Evolutionary conservation across 2,329 filamentous ascomycete species (phyloP), one percentile per base, ranked within the genome.

Genomic region (Verticillium tricorpus): DNA sequence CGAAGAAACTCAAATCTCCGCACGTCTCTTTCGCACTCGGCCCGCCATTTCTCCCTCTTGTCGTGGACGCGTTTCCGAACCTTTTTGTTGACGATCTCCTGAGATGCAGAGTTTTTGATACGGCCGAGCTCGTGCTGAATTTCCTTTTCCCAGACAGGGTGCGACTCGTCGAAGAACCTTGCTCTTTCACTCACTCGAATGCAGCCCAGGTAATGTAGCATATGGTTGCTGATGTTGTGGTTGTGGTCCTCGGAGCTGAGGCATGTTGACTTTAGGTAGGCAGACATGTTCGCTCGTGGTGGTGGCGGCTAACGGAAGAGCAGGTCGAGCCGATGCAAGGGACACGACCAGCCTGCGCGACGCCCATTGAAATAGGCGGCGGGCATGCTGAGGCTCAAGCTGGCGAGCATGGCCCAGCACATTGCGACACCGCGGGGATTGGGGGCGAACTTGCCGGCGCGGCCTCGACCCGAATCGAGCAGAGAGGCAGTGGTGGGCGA

Each of bases 131-230:
- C 19, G 45, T 22, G 40, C n/a, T 52, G n/a, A 1, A 52, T 22
- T 52, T 52, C 45, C 19, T 52, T 52, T 6, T 7, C 45, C 45
- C 45, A 52, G 8, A 52, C 45, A 1, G n/a, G 19, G 22, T 52
- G 45, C 9, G 7, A 3, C 14, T 14, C 55, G 40, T 56, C n/a
- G 8, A 62, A n/a, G 34, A 62, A 62, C 1, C 35, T 6, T 5
- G 56, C 9, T 2, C 61, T 40, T 17, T 61, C 54, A 5, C 32
- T 25, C 12, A 61, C 57, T 14, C 58, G 19, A 12, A 62, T 62
- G 40, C 61, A 62, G 25, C 59, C 59, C 19, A 61, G 56, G 35
- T 62, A 62, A 2, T 62, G 61, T 3, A 25, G n/a, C 2, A 35
- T 19, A 6, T 54, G 31, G 25, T 61, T 59, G 9, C 45, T 19